Conservation (phyloP, 1,284 basidiomycete species). For the Earliella scabrosa region DNA sequence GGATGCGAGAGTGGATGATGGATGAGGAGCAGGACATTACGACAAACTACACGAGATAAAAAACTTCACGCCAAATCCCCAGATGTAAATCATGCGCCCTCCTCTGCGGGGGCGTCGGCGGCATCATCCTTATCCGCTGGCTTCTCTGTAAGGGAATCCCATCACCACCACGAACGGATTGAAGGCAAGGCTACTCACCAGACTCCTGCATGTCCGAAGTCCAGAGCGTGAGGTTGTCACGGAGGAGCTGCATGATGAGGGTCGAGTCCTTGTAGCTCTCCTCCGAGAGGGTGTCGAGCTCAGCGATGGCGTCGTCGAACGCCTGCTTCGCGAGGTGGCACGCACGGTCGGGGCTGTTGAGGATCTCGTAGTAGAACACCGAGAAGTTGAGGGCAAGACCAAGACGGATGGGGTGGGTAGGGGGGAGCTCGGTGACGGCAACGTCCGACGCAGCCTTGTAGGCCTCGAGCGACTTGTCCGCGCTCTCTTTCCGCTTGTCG, state of each 20-base stretch:
- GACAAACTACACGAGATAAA: slow-evolving; percentile 26
- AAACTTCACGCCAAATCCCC: slow-evolving; percentile 17
- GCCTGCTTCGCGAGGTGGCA: slow-evolving; percentile 99
- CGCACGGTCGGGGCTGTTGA: slow-evolving; percentile 98
- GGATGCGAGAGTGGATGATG: slow-evolving; percentile 24
- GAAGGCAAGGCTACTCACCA: slow-evolving; percentile 50
- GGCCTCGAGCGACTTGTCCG: slow-evolving; percentile 98
- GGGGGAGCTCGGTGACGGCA: slow-evolving; percentile 96
- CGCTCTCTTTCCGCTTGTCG: slow-evolving; percentile 98
- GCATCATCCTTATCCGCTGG: slow-evolving; percentile 72
- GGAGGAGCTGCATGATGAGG: slow-evolving; percentile 98
- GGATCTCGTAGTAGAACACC: slow-evolving; percentile 99
- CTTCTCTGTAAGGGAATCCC: slow-evolving; percentile 51
- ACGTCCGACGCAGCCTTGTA: slow-evolving; percentile 99
- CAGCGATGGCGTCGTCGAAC: slow-evolving; percentile 99
- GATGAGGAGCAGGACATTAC: slow-evolving; percentile 28
- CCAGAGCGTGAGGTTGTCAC: slow-evolving; percentile 99
- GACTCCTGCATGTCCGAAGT: slow-evolving; percentile 96
- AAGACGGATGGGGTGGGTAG: slow-evolving; percentile 99
- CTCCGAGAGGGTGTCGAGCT: slow-evolving; percentile 99
- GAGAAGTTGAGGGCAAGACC: slow-evolving; percentile 99
- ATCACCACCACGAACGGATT: neutral
- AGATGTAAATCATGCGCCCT: slow-evolving; percentile 28
- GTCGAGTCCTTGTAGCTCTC: slow-evolving; percentile 99
- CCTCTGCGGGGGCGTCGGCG: slow-evolving; percentile 37